Evolutionary conservation across 371 early-diverging fungal genomes (phyloP).

Genomic region (Syncephalastrum sp.): DNA sequence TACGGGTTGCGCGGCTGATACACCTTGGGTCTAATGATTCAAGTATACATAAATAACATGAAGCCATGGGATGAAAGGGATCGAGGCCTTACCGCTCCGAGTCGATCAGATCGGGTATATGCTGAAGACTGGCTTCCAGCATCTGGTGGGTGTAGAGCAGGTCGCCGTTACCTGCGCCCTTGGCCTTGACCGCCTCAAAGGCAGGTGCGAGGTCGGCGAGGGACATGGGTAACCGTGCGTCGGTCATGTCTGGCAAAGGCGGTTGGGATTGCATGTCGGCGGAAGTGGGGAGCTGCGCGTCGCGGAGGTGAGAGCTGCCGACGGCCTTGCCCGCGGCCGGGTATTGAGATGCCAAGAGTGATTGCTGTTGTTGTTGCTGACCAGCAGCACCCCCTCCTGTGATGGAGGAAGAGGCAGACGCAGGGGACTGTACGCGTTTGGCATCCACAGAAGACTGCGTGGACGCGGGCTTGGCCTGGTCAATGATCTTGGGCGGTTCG

Average conservation of each 20-base stretch:
- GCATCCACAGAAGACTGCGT: slow-evolving; percentile 9
- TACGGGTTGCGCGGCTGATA: slow-evolving; percentile 79
- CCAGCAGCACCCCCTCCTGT: neutral
- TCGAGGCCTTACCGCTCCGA: slow-evolving; percentile 59
- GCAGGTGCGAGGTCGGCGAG: slow-evolving; percentile 75
- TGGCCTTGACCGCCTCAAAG: slow-evolving; percentile 73
- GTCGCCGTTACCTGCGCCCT: slow-evolving; percentile 43
- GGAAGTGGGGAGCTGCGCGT: no score
- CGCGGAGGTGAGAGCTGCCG: neutral
- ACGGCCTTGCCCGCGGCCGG: slow-evolving; percentile 10
- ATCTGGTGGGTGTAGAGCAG: slow-evolving; percentile 60
- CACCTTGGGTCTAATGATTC: slow-evolving; percentile 50
- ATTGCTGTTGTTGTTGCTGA: slow-evolving; percentile 19
- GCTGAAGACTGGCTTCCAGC: slow-evolving; percentile 76
- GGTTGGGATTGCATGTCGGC: neutral
- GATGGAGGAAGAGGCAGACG: slow-evolving; percentile 8
- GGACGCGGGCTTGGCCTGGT: slow-evolving; percentile 21
- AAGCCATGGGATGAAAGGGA: neutral
- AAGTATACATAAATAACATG: neutral
- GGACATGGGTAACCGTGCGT: slow-evolving; percentile 69
- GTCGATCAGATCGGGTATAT: slow-evolving; percentile 75
- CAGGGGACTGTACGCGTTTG: neutral
- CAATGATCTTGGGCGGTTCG: slow-evolving; percentile 30
- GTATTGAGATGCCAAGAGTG: slow-evolving; percentile 22
- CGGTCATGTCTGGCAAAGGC: slow-evolving; percentile 28